phyloP scores from a whole-genome alignment of 2,329 filamentous ascomycete species.

The Cylindrodendrum hubeiense region DNA sequence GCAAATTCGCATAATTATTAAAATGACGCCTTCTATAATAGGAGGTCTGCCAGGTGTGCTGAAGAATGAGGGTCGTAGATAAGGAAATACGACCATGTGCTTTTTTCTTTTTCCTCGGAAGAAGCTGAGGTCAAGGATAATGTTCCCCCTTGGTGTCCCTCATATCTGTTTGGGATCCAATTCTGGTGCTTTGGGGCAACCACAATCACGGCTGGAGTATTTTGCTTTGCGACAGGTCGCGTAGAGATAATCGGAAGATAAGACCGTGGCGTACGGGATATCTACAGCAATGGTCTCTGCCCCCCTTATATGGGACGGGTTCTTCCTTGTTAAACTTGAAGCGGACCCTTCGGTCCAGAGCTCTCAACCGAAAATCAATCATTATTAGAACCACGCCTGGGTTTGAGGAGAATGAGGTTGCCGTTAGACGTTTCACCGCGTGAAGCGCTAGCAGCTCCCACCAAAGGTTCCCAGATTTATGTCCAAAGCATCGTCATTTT shows the following conservation, averaged over 20 bases:
- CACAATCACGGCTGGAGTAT: neutral
- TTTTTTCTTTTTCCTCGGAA: neutral
- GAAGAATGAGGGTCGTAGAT: neutral
- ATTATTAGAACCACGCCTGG: neutral
- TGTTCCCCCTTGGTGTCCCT: neutral
- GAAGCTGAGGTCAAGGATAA: neutral
- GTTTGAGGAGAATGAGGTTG: neutral
- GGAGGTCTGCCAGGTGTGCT: neutral
- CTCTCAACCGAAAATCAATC: neutral
- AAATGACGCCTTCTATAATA: neutral
- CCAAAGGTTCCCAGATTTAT: neutral
- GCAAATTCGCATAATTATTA: neutral
- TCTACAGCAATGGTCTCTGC: neutral
- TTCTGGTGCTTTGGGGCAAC: neutral
- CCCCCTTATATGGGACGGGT: neutral
- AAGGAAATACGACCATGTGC: neutral
- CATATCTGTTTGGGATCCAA: neutral
- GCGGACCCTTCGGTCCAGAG: too few species aligned
- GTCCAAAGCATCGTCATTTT: slow-evolving; percentile 1
- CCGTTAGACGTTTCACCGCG: neutral
- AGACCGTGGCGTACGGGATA: neutral
- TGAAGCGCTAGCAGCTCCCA: slow-evolving; percentile 9
- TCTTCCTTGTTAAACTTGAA: neutral
- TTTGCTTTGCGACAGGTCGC: neutral
- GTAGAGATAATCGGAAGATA: neutral